Conservation (phyloP, 1,139 yeast species). For the Candida tropicalis region DNA sequence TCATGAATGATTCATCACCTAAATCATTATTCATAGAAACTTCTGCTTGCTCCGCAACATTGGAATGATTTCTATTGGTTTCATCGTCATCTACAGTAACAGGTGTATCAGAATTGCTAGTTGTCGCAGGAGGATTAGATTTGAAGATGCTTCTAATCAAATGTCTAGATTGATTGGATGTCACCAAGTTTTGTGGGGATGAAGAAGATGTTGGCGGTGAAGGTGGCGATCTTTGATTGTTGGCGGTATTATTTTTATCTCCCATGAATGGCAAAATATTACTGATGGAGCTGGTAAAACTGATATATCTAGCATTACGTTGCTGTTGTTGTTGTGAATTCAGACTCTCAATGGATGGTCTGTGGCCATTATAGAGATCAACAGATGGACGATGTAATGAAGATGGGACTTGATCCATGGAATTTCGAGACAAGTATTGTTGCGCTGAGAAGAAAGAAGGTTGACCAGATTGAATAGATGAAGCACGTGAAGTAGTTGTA, state of each 20-base stretch:
- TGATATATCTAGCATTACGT: constrained; percentile 30
- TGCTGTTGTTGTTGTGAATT: constrained; percentile 22
- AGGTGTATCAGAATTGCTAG: constrained; percentile 4
- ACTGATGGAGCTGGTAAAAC: constrained; percentile 42
- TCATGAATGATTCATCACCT: constrained; percentile 8
- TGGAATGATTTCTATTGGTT: background rate
- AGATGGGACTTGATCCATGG: constrained; percentile 38
- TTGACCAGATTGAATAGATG: constrained; percentile 47
- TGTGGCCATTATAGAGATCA: constrained; percentile 26
- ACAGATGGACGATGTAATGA: constrained; percentile 36
- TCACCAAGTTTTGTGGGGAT: constrained; percentile 15
- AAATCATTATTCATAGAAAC: constrained; percentile 9
- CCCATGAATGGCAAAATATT: constrained; percentile 51
- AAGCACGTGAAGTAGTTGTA: constrained; percentile 49
- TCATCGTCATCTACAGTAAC: constrained; percentile 6
- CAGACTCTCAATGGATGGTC: constrained; percentile 21
- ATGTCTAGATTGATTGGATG: constrained; percentile 31
- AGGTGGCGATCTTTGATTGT: constrained; percentile 27
- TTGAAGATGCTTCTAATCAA: constrained; percentile 47
- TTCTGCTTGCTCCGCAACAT: constrained; percentile 13
- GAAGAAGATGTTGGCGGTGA: constrained; percentile 19
- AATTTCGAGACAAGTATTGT: constrained; percentile 41
- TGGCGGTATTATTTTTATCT: constrained; percentile 25
- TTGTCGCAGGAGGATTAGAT: constrained; percentile 15
- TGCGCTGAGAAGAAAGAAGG: constrained; percentile 51